Evolutionary conservation across 2,329 filamentous ascomycete species (phyloP), one percentile per base, ranked within the genome.

Genomic region (Kalaharituber pfeilii): DNA sequence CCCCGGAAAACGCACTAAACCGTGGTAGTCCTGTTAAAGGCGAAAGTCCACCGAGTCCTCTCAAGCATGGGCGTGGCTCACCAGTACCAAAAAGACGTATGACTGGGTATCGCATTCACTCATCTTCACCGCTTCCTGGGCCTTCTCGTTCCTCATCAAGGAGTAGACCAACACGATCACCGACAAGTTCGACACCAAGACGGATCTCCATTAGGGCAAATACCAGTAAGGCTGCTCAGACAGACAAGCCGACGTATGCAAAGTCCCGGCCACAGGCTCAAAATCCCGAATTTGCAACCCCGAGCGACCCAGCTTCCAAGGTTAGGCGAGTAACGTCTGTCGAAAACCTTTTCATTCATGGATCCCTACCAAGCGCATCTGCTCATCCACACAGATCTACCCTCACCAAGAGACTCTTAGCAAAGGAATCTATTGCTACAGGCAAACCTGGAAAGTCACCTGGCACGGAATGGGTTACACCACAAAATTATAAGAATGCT

Each of bases 1-100:
- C 73, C 27, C 29, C 50, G 29, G 30, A 39, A 22, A 57, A 51
- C 26, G 57, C 54, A 49, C 69, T 73, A 50, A 72, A 77, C 18
- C 72, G 76, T 20, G 79, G 80, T 57, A 94, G 89, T 66, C 88
- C 89, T 4, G 71, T 96, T 62, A 95, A 96, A 74, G 81, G 91
- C 63, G 89, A 83, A 65, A 89, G 96, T 70, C 82, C 84, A 44
- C 82, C 82, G 51, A 47, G 42, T 25, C 42, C 42, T 22, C n/a
- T 47, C 15, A 25, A 25, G 24, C n/a, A 22, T 47, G 82, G 76
- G 62, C 74, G 84, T 54, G 84, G 84, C 62, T 95, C 85, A 65
- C 89, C 91, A 0, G 84, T 89, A 56, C 85, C 88, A 49, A 95
- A 95, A 72, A 78, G 91, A 60, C 80, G 91, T 64, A 68, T 51